Percentiles rank a stretch among this genome's conserved stretches.
These are phyloP conservation scores for Chrysosporium keratinophilum DNA, from an alignment of 2,329 filamentous ascomycete species.

Conservation along the genomic window DNA sequence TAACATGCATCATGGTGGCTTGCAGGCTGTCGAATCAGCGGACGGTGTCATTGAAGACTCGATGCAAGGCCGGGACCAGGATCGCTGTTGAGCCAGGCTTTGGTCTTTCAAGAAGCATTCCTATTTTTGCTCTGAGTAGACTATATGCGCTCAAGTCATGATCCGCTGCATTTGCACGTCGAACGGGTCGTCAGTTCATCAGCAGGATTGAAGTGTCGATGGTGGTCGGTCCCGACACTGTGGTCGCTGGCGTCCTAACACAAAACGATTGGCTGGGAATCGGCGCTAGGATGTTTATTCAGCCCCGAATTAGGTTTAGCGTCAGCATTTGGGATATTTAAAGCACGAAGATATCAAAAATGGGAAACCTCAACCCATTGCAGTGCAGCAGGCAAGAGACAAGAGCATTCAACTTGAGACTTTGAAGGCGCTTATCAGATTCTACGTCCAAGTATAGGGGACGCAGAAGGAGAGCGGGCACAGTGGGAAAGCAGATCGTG, in stretches of 20 bases:
- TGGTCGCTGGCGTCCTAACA: conserved; percentile 4
- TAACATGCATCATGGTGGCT: neutral
- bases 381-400: too few relatives aligned
- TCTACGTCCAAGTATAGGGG: too few relatives aligned
- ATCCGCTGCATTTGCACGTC: neutral
- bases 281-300: neutral
- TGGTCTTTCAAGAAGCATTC: conserved; percentile 5
- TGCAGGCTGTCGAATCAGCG: conserved; percentile 2
- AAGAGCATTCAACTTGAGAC: too few relatives aligned
- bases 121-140: neutral
- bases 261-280: neutral
- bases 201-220: neutral
- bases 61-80: neutral
- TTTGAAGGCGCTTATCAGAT: too few relatives aligned
- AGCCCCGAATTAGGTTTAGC: conserved; percentile 6
- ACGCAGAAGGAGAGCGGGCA: too few relatives aligned
- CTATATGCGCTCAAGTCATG: too few relatives aligned
- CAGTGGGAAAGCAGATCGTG: too few relatives aligned
- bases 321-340: neutral
- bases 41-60: neutral
- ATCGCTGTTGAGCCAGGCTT: neutral
- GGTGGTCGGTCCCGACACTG: conserved; percentile 1
- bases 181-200: neutral
- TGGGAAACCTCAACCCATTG: neutral
- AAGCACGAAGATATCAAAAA: neutral